phyloP scores from a whole-genome alignment of 768 basidiomycete species.

The Mycena alexandri region DNA sequence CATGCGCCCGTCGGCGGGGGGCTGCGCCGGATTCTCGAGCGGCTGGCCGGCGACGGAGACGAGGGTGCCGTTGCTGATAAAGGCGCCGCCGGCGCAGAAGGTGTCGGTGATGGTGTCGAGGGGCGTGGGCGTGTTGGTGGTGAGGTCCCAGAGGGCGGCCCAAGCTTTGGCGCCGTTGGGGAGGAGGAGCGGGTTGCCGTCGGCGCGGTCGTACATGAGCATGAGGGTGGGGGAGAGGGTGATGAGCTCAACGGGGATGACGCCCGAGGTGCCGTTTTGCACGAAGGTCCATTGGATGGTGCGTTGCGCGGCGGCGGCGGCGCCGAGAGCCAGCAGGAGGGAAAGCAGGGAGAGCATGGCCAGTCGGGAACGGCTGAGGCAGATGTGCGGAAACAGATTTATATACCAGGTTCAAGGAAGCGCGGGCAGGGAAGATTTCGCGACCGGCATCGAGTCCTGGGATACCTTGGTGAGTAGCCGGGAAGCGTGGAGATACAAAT shows the following conservation, averaged over 20 bases:
- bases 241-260: slow-evolving; percentile 39
- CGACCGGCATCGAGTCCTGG: too few species aligned
- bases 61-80: slow-evolving; percentile 40
- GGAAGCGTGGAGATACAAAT: too few species aligned
- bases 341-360: slow-evolving; percentile 27
- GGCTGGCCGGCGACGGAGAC: slow-evolving; percentile 36
- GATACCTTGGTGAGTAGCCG: too few species aligned
- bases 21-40: slow-evolving; percentile 21
- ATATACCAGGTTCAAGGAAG: slow-evolving; percentile 7
- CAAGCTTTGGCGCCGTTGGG: slow-evolving; percentile 37
- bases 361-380: slow-evolving; percentile 5
- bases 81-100: slow-evolving; percentile 40
- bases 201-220: slow-evolving; percentile 40
- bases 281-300: slow-evolving; percentile 40
- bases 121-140: slow-evolving; percentile 37
- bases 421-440: too few species aligned
- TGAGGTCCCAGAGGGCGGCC: slow-evolving; percentile 40
- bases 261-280: slow-evolving; percentile 39
- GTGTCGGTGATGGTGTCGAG: slow-evolving; percentile 36
- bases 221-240: slow-evolving; percentile 39
- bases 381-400: slow-evolving; percentile 14
- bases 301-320: slow-evolving; percentile 27
- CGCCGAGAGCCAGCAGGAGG: slow-evolving; percentile 15
- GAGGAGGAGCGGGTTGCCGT: slow-evolving; percentile 38
- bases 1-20: slow-evolving; percentile 35